Percentiles rank a stretch among this genome's conserved stretches.
Evolutionary conservation across 1,284 basidiomycete genomes (phyloP).

Genomic region (Cutaneotrichosporon arboriforme): DNA sequence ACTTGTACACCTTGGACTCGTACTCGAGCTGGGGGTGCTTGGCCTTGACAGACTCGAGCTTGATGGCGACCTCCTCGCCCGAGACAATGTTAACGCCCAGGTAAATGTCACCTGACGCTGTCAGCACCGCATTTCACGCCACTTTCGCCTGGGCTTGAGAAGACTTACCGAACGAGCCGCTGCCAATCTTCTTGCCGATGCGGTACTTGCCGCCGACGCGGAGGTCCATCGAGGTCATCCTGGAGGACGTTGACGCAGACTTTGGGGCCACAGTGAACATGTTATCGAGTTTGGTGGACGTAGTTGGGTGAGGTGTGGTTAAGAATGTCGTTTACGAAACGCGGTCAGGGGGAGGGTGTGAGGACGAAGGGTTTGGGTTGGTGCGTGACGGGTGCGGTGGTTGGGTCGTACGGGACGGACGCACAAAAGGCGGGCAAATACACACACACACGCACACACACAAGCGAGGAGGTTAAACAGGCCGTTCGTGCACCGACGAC

Average conservation of each 20-base stretch:
- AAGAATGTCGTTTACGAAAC: too few species aligned
- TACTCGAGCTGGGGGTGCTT: constrained; percentile 99
- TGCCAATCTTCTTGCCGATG: constrained; percentile 99
- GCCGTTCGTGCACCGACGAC: too few species aligned
- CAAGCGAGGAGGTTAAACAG: too few species aligned
- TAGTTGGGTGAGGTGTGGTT: too few species aligned
- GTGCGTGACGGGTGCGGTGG: too few species aligned
- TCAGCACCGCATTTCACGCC: constrained; percentile 10
- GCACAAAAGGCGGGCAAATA: too few species aligned
- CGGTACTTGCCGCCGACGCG: constrained; percentile 97
- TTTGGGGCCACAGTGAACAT: neutral
- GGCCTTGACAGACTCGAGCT: constrained; percentile 98
- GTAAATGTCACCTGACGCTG: constrained; percentile 85
- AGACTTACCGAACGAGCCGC: constrained; percentile 87
- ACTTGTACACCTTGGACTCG: constrained; percentile 96
- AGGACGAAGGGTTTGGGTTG: too few species aligned
- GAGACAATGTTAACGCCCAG: constrained; percentile 99
- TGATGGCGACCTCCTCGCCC: constrained; percentile 99
- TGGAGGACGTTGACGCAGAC: constrained; percentile 20
- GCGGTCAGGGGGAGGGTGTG: too few species aligned
- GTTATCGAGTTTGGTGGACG: too few species aligned
- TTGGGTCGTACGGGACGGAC: too few species aligned
- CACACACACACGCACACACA: too few species aligned
- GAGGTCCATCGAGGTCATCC: constrained; percentile 66
- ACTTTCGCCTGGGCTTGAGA: constrained; percentile 1